Percentiles rank a stretch among this genome's conserved stretches.
phyloP scores from a whole-genome alignment of 1,284 basidiomycete species.

The Afroboletus lepidellus region DNA sequence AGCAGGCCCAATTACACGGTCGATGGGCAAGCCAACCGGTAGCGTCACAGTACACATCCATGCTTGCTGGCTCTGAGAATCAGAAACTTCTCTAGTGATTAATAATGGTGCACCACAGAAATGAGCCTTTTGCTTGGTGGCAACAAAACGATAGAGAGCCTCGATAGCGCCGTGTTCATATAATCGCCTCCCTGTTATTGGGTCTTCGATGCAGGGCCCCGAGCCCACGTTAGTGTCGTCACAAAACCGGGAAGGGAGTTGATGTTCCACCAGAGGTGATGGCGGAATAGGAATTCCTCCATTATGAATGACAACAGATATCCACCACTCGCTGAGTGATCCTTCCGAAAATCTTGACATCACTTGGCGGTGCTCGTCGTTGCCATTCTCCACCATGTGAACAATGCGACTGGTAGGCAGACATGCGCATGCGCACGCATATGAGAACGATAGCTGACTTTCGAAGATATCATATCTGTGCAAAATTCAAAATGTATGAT shows the following conservation, averaged over 20 bases:
- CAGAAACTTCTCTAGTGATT: conserved; percentile 27
- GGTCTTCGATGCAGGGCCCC: conserved; percentile 41
- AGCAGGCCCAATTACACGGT: conserved; percentile 44
- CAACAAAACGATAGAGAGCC: conserved; percentile 53
- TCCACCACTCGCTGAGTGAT: conserved; percentile 41
- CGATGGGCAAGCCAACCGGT: conserved; percentile 41
- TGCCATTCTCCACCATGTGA: conserved; percentile 61
- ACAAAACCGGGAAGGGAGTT: conserved; percentile 45
- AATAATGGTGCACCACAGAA: conserved; percentile 39
- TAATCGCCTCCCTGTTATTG: conserved; percentile 56
- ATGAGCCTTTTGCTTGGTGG: conserved; percentile 19
- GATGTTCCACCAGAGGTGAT: conserved; percentile 39
- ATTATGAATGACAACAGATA: conserved; percentile 39
- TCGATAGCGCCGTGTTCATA: conserved; percentile 52
- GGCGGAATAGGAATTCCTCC: conserved; percentile 48
- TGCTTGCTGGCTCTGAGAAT: conserved; percentile 9
- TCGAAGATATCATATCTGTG: conserved; percentile 61
- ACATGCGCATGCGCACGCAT: conserved; percentile 45
- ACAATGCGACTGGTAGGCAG: conserved; percentile 53
- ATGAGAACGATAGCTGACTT: conserved; percentile 58
- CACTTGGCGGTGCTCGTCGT: conserved; percentile 52
- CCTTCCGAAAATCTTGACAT: conserved; percentile 38
- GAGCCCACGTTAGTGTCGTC: conserved; percentile 43
- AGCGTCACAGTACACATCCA: conserved; percentile 53
- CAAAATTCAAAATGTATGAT: conserved; percentile 10